A percentile compares a stretch with the other conserved stretches of the same genome.
Conservation (phyloP, 2,329 filamentous ascomycete genomes). For the Neoarthrinium moseri region DNA sequence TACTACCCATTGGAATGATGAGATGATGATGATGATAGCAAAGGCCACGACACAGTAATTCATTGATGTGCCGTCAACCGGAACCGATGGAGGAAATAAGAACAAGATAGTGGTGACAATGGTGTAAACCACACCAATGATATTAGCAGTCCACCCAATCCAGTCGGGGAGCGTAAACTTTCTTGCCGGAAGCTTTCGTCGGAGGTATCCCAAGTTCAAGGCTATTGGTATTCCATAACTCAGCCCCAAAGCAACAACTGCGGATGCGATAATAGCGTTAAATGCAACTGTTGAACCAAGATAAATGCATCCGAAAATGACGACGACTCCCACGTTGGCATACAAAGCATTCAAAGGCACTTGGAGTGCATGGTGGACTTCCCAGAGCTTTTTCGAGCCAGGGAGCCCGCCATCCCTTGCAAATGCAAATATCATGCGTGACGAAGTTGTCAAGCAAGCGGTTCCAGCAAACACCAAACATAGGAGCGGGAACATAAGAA, state of each 20-base stretch:
- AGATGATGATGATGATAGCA: slow-evolving; percentile 46
- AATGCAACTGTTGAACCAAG: slow-evolving; percentile 67
- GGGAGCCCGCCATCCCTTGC: slow-evolving; percentile 67
- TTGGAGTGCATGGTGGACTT: slow-evolving; percentile 58
- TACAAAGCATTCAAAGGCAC: slow-evolving; percentile 67
- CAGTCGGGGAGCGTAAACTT: slow-evolving; percentile 53
- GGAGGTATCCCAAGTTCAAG: slow-evolving; percentile 66
- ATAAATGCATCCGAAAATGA: slow-evolving; percentile 69
- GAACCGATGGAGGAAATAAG: slow-evolving; percentile 67
- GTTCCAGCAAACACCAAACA: slow-evolving; percentile 64
- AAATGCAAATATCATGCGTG: slow-evolving; percentile 67
- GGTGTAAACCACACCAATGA: slow-evolving; percentile 63
- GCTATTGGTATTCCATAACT: slow-evolving; percentile 73
- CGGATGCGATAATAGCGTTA: slow-evolving; percentile 69
- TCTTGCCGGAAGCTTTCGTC: slow-evolving; percentile 62
- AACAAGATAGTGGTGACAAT: slow-evolving; percentile 73
- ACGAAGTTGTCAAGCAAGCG: slow-evolving; percentile 64
- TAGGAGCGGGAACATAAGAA: slow-evolving; percentile 64
- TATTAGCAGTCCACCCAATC: slow-evolving; percentile 62
- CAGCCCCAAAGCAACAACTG: slow-evolving; percentile 69
- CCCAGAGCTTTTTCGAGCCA: slow-evolving; percentile 34
- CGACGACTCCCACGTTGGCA: slow-evolving; percentile 57
- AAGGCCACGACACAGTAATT: slow-evolving; percentile 54
- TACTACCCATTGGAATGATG: slow-evolving; percentile 38
- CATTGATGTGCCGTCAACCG: slow-evolving; percentile 67